Conservation (phyloP, 495 filamentous ascomycete genomes). For the Penicillium ucsense region DNA sequence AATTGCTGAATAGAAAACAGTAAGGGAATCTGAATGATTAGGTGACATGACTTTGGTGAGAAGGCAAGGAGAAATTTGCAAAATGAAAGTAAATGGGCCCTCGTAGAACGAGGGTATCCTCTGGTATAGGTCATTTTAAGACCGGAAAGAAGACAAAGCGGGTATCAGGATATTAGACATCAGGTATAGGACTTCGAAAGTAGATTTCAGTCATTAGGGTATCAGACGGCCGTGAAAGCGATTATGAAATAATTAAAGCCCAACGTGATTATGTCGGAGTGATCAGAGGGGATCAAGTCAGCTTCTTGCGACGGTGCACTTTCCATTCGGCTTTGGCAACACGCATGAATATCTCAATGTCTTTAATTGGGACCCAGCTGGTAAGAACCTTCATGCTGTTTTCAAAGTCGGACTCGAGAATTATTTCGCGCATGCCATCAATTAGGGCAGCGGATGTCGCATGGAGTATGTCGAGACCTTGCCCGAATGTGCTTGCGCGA, state of each 20-base stretch:
- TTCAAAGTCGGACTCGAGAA: slow-evolving; percentile 93
- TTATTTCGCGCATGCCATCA: slow-evolving; percentile 80
- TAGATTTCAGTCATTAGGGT: slow-evolving; percentile 17
- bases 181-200: slow-evolving; percentile 5
- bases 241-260: slow-evolving; percentile 2
- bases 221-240: slow-evolving; percentile 11
- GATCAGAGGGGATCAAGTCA: slow-evolving; percentile 5
- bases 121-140: too few relatives aligned
- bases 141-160: neutral
- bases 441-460: slow-evolving; percentile 86
- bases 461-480: slow-evolving; percentile 81
- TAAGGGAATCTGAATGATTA: too few relatives aligned
- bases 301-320: slow-evolving; percentile 47
- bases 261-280: neutral
- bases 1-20: too few relatives aligned
- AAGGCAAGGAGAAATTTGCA: too few relatives aligned
- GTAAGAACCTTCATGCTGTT: slow-evolving; percentile 97
- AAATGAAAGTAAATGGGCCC: too few relatives aligned
- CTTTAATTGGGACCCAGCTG: slow-evolving; percentile 89
- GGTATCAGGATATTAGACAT: slow-evolving; percentile 17
- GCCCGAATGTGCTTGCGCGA: slow-evolving; percentile 38
- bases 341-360: slow-evolving; percentile 90
- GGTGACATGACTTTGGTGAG: too few relatives aligned
- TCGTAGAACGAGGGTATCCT: too few relatives aligned
- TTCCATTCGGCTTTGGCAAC: slow-evolving; percentile 92